Percentiles rank a stretch among this genome's conserved stretches.
phyloP scores from a whole-genome alignment of 1,284 basidiomycete genomes.

The Pseudozyma tsukubaensis region DNA sequence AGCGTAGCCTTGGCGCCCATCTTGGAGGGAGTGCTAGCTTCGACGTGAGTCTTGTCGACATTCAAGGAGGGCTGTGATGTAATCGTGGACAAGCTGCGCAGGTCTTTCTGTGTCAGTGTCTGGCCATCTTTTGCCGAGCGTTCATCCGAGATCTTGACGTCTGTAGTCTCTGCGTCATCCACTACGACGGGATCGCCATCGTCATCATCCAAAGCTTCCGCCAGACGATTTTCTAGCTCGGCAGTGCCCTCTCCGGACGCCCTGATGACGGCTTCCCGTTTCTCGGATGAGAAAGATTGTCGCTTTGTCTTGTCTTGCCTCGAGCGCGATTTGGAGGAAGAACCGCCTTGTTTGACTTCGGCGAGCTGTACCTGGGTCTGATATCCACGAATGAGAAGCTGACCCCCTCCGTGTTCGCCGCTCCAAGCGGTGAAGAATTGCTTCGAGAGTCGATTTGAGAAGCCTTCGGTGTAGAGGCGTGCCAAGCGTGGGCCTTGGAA shows the following conservation, averaged over 20 bases:
- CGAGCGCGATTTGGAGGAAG: background rate
- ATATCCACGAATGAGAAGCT: conserved; percentile 48
- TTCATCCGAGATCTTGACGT: conserved; percentile 28
- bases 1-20: conserved; percentile 28
- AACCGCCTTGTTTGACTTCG: conserved; percentile 25
- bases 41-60: conserved; percentile 39
- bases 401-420: conserved; percentile 56
- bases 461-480: conserved; percentile 66
- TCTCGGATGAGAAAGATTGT: conserved; percentile 24
- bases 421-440: conserved; percentile 59
- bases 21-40: conserved; percentile 17
- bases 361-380: conserved; percentile 39
- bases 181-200: conserved; percentile 25
- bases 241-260: conserved; percentile 20
- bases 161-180: conserved; percentile 36
- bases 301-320: conserved; percentile 13
- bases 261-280: conserved; percentile 10
- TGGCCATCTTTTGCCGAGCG: background rate
- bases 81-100: conserved; percentile 14
- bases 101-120: background rate
- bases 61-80: conserved; percentile 35
- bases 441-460: conserved; percentile 53
- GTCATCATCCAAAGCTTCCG: conserved; percentile 28
- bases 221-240: conserved; percentile 24
- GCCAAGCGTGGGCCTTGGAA: conserved; percentile 72